Conservation (phyloP, 225 moss, liverwort and hornwort species). For the Physcomitrium patens region DNA sequence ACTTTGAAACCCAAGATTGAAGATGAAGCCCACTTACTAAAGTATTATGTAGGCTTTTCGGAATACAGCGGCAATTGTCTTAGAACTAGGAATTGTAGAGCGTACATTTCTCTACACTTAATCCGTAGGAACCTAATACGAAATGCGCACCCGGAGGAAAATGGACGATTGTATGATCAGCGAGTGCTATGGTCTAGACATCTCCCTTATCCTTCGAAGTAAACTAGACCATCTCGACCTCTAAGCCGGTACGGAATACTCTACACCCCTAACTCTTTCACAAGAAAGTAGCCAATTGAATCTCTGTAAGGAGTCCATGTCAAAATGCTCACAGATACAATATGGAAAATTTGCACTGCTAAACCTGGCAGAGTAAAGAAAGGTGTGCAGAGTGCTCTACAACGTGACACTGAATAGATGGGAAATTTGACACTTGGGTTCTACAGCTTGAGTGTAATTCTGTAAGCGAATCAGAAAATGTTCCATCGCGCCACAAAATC, state of each 20-base stretch:
- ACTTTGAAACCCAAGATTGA: no score
- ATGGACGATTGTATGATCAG: neutral
- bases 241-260: neutral
- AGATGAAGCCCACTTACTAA: no score
- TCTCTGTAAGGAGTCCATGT: neutral
- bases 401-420: neutral
- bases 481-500: neutral
- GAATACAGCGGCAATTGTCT: no score
- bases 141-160: neutral
- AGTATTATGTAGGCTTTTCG: no score
- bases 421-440: slow-evolving; percentile 7
- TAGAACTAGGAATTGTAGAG: no score
- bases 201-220: neutral
- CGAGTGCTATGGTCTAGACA: neutral
- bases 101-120: no score
- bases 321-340: slow-evolving; percentile 7
- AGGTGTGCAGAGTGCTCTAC: neutral
- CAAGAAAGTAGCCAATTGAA: neutral
- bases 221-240: slow-evolving; percentile 3
- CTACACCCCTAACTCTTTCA: neutral
- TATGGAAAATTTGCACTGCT: neutral
- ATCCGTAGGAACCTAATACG: no score
- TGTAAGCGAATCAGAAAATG: neutral
- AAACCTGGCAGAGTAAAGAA: neutral
- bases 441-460: neutral